These are phyloP conservation scores for Aspergillus sojae DNA, from an alignment of 2,329 filamentous ascomycete genomes.

Conservation along the genomic window DNA sequence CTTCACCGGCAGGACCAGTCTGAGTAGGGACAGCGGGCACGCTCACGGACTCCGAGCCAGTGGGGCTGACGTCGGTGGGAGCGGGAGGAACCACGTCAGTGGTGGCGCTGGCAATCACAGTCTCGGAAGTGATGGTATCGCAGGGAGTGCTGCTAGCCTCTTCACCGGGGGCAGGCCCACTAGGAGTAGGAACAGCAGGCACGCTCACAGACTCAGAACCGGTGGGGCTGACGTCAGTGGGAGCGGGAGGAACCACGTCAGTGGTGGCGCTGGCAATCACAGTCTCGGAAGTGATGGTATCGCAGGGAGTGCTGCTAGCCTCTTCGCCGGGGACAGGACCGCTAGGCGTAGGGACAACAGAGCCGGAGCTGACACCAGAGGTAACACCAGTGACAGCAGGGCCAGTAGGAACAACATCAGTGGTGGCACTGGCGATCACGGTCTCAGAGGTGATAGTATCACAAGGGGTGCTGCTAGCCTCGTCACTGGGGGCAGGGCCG, in stretches of 20 bases:
- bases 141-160: slow-evolving; percentile 21
- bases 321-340: slow-evolving; percentile 5
- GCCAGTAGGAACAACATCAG: slow-evolving; percentile 5
- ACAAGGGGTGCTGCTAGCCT: slow-evolving; percentile 17
- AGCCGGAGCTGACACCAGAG: not conserved
- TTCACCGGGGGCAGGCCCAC: slow-evolving; percentile 17
- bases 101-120: slow-evolving; percentile 9
- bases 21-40: not conserved
- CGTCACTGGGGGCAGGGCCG: slow-evolving; percentile 3
- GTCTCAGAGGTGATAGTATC: slow-evolving; percentile 17
- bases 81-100: slow-evolving; percentile 4
- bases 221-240: too few relatives aligned
- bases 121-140: slow-evolving; percentile 20
- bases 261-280: slow-evolving; percentile 12
- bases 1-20: not conserved
- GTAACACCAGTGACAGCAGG: not conserved
- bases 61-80: slow-evolving; percentile 1
- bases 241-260: too few relatives aligned
- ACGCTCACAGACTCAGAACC: too few relatives aligned
- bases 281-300: slow-evolving; percentile 15
- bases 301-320: slow-evolving; percentile 10
- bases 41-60: slow-evolving; percentile 3
- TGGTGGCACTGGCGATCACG: slow-evolving; percentile 5
- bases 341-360: slow-evolving; percentile 8
- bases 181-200: slow-evolving; percentile 1